These are phyloP conservation scores for Amaranthus cruentus DNA, from an alignment of 148 eudicot species.

Conservation along the genomic window DNA sequence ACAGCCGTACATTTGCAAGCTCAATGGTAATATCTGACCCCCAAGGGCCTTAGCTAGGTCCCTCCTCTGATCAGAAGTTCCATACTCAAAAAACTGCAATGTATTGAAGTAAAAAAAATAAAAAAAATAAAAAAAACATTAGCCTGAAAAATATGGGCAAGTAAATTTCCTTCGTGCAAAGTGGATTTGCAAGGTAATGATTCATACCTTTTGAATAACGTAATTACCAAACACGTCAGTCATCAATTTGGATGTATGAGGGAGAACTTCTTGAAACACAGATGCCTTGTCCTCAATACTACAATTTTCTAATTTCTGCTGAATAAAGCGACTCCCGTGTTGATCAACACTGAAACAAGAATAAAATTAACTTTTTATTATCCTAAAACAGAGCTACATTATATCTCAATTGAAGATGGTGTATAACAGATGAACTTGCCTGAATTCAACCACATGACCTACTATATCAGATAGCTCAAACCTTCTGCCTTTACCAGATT, in stretches of 20 bases:
- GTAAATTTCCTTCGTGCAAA: not conserved
- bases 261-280: slow-evolving; percentile 81
- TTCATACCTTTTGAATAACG: slow-evolving; percentile 84
- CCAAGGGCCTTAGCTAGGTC: slow-evolving; percentile 69
- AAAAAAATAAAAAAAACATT: not conserved
- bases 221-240: slow-evolving; percentile 99
- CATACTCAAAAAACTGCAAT: slow-evolving; percentile 84
- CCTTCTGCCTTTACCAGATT: slow-evolving; percentile 58
- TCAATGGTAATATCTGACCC: slow-evolving; percentile 68
- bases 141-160: not conserved
- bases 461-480: slow-evolving; percentile 71
- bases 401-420: not conserved
- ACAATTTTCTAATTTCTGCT: slow-evolving; percentile 86
- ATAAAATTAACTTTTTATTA: not conserved
- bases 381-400: not conserved
- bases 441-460: slow-evolving; percentile 79
- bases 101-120: not conserved
- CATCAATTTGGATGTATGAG: slow-evolving; percentile 75
- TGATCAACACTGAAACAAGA: slow-evolving; percentile 68
- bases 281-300: slow-evolving; percentile 65
- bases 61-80: slow-evolving; percentile 70
- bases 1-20: slow-evolving; percentile 98
- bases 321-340: slow-evolving; percentile 95
- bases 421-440: slow-evolving; percentile 33
- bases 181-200: slow-evolving; percentile 6